Conservation (phyloP, 163 green algal species). For the Chlamydomonas reinhardtii region DNA sequence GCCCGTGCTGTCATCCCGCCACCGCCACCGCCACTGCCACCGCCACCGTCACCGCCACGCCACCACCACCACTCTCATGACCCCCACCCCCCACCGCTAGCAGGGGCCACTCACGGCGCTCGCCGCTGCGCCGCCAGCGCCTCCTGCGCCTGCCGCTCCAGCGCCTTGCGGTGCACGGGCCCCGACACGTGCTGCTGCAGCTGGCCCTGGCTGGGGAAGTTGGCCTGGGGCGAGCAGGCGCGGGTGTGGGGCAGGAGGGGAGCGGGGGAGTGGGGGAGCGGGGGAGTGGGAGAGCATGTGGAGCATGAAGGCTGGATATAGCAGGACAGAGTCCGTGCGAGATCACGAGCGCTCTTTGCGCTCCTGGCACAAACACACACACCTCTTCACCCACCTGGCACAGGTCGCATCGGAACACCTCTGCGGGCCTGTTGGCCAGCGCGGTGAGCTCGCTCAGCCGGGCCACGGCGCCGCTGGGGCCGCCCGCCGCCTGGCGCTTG, state of each 20-base stretch:
- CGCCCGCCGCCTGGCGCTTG: conserved; percentile 1
- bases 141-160: conserved; percentile 35
- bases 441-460: conserved; percentile 30
- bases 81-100: no score
- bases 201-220: conserved; percentile 37
- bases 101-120: conserved; percentile 42
- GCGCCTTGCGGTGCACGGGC: conserved; percentile 48
- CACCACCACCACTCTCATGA: not conserved
- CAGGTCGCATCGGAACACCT: conserved; percentile 46
- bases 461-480: not conserved
- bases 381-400: conserved; percentile 12
- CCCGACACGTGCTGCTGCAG: conserved; percentile 47
- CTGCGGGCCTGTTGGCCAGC: not conserved
- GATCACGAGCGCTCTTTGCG: no score
- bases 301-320: not conserved
- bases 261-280: no score
- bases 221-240: conserved; percentile 40
- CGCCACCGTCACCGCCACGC: not conserved
- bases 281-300: not conserved
- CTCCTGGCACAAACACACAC: no score
- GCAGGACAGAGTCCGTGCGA: no score
- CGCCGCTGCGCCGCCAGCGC: conserved; percentile 31
- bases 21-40: no score
- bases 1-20: no score
- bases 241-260: not conserved